Base-by-base conservation (phyloP, 306 rosid species). In the Psophocarpus tetragonolobus region DNA sequence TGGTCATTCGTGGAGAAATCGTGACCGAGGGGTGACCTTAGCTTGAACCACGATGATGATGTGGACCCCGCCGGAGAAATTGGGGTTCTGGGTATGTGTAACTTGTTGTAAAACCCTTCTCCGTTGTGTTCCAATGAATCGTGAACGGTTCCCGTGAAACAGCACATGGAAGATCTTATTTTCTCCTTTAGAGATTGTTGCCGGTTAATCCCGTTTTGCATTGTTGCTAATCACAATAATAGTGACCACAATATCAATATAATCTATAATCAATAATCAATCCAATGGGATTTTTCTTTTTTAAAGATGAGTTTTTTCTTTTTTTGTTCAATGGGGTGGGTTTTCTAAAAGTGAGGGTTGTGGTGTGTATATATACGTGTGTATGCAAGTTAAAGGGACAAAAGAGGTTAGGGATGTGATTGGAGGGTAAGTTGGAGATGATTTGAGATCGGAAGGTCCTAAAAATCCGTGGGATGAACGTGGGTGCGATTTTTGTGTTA, bases 381-480 rank as follows among this genome's bases (percentile, higher is more conserved):
- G n/a, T n/a, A n/a, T 60, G 8, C 11, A 2, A 17, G 47, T 38
- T 48, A 29, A 5, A 36, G 11, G 26, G 65, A 0, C 23, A 0
- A 17, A 2, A 26, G 44, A 38, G 14, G 41, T 26, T 10, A 11
- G 12, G 63, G 72, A 26, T 2, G 21, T 29, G 41, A 27, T 21
- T 0, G 10, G 14, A 15, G 8, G 51, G 10, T 23, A 23, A 13
- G 36, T 21, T 12, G 0, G 12, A 4, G 18, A 36, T 61, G 30
- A 4, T 61, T 30, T 64, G 76, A 66, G 82, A 61, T 82, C 80
- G 83, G 36, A 74, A 17, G 14, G 5, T n/a, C 67, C 73, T 63
- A 74, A 63, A 48, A 78, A 79, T 63, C 47, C 83, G 89, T 29
- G 80, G 76, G 80, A 50, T 8, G 61, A 76, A 85, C 85, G 90